Evolutionary conservation across 371 early-diverging fungal species (phyloP), one percentile per base, ranked within the genome.

Genomic region (Mucor velutinosus): DNA sequence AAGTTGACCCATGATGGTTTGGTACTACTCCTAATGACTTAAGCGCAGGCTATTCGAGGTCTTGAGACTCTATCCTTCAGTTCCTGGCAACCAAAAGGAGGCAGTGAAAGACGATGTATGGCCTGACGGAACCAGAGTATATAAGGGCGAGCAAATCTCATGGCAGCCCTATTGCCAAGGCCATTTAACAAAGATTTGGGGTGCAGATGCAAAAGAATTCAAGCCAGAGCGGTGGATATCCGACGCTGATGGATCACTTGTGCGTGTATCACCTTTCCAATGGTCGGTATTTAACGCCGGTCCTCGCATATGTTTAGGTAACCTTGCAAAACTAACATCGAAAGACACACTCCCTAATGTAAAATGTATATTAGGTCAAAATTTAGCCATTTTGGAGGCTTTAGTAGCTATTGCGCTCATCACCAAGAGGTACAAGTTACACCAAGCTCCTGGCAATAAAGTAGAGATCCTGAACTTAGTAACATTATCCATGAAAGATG

Each of bases 41-140:
- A 1, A 0, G 7, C 60, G 60, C 56, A 80, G 76, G 23, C 81
- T 84, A 60, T 79, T 80, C 60, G 94, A 94, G 73, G 80, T 88
- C 0, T 71, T 94, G 7, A 84, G 93, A 15, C 74, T 92, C 10
- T 84, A 90, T 72, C 92, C 93, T 0, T 83, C 87, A 12, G 93
- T 94, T 0, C 94, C 94, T 45, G 67, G 57, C 6, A 87, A 91
- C 33, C 72, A 81, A 45, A 93, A 92, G 76, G 70, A 75, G 33
- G 90, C 90, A 8, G 66, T 90, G 23, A 69, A 86, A 14, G 92
- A 90, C 65, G 89, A 89, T 72, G 66, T 88, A 3, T 81, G 90
- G 69, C 94, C 94, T 7, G 89, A 91, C 62, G 92, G 93, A 7
- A 84, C 85, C n/a, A 64, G 70, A 7, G 76, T 93, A 2, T 76